These are phyloP conservation scores for Alnus glutinosa DNA, from an alignment of 306 rosid genomes.

Conservation along the genomic window DNA sequence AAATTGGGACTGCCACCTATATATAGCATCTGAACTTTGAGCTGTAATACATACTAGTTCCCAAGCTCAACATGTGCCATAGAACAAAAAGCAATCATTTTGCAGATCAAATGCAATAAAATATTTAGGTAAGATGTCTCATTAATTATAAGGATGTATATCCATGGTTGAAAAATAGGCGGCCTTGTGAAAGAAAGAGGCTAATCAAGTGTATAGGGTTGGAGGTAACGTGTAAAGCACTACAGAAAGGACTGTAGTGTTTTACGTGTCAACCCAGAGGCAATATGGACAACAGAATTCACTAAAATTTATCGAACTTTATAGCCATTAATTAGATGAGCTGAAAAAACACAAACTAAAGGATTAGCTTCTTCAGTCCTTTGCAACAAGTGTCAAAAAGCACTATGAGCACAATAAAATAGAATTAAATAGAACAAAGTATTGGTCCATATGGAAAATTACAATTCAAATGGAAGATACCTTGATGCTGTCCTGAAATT, in stretches of 20 bases:
- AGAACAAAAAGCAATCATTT: not conserved
- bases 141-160: not conserved
- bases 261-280: not conserved
- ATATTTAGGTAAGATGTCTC: not conserved
- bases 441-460: not conserved
- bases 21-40: no score
- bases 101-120: not conserved
- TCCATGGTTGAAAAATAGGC: not conserved
- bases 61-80: no score
- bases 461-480: slow-evolving; percentile 32
- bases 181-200: not conserved
- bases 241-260: not conserved
- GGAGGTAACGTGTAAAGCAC: not conserved
- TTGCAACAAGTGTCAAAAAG: not conserved
- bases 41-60: no score
- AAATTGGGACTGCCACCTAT: no score
- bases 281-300: not conserved
- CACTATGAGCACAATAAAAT: not conserved
- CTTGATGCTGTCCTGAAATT: slow-evolving; percentile 77
- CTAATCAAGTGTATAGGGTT: not conserved
- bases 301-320: not conserved
- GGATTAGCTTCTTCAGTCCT: not conserved
- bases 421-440: slow-evolving; percentile 3
- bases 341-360: not conserved
- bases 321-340: not conserved